These are phyloP conservation scores for Flaveria trinervia DNA, from an alignment of 129 eudicot species.

Conservation along the genomic window DNA sequence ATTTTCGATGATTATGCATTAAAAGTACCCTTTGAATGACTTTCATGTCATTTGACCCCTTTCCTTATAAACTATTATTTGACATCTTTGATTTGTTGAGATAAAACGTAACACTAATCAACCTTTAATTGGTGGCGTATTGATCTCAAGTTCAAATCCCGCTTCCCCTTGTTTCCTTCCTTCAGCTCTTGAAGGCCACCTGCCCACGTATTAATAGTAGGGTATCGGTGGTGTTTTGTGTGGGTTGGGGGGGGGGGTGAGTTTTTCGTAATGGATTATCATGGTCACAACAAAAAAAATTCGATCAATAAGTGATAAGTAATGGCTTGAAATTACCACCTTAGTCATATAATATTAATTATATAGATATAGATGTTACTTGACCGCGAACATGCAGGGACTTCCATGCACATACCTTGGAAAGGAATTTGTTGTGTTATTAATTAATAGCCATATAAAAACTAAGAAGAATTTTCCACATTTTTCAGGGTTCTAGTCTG, in stretches of 20 bases:
- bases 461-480: not conserved
- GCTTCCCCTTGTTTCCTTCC: not conserved
- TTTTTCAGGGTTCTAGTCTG: constrained; percentile 87
- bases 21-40: not conserved
- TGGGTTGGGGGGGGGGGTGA: not conserved
- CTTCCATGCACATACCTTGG: not conserved
- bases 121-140: not conserved
- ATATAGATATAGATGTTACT: not conserved
- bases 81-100: not conserved
- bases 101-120: not conserved
- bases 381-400: not conserved
- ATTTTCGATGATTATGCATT: not conserved
- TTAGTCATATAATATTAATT: not conserved
- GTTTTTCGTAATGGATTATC: not conserved
- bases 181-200: not conserved
- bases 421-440: not conserved
- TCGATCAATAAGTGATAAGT: not conserved
- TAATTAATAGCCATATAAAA: not conserved
- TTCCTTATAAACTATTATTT: not conserved
- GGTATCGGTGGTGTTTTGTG: not conserved
- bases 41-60: not conserved
- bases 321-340: not conserved
- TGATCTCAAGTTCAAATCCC: not conserved
- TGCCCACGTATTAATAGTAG: not conserved
- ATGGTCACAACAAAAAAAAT: not conserved